phyloP scores from a whole-genome alignment of 1,284 basidiomycete genomes.

The Calocybe gambosa region DNA sequence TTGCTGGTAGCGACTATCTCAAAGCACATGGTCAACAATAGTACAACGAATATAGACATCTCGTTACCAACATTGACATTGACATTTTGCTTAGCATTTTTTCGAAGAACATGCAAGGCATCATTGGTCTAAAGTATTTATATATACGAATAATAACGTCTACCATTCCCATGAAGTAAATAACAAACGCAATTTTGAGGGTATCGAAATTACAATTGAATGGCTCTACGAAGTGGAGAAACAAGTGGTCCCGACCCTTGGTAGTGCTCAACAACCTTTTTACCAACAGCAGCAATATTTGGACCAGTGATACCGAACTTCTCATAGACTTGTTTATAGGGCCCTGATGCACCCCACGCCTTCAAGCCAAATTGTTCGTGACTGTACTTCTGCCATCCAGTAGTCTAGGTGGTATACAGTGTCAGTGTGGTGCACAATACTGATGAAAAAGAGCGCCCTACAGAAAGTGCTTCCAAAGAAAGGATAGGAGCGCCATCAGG shows the following conservation, averaged over 20 bases:
- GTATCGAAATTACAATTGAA: conserved; percentile 28
- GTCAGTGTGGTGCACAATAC: background rate
- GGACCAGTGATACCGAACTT: conserved; percentile 83
- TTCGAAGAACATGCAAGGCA: too few relatives aligned
- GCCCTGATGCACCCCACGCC: conserved; percentile 85
- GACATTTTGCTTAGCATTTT: too few relatives aligned
- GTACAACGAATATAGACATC: too few relatives aligned
- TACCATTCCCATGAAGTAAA: background rate
- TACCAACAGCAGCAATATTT: conserved; percentile 75
- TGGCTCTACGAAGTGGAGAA: conserved; percentile 77
- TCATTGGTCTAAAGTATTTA: too few relatives aligned
- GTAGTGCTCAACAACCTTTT: conserved; percentile 88
- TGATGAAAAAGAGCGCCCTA: conserved; percentile 31
- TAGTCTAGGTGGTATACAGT: conserved; percentile 38
- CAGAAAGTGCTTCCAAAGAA: conserved; percentile 81
- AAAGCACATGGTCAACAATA: too few relatives aligned
- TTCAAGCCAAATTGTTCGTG: conserved; percentile 84
- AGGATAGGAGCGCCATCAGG: conserved; percentile 87
- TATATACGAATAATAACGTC: background rate
- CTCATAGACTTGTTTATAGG: conserved; percentile 85
- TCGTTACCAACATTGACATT: too few relatives aligned
- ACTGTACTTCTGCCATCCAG: conserved; percentile 83
- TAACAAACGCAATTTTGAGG: background rate
- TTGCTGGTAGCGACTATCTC: background rate
- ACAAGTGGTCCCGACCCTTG: conserved; percentile 73